These are phyloP conservation scores for Quercus agrifolia DNA, from an alignment of 306 rosid species.

Conservation along the genomic window DNA sequence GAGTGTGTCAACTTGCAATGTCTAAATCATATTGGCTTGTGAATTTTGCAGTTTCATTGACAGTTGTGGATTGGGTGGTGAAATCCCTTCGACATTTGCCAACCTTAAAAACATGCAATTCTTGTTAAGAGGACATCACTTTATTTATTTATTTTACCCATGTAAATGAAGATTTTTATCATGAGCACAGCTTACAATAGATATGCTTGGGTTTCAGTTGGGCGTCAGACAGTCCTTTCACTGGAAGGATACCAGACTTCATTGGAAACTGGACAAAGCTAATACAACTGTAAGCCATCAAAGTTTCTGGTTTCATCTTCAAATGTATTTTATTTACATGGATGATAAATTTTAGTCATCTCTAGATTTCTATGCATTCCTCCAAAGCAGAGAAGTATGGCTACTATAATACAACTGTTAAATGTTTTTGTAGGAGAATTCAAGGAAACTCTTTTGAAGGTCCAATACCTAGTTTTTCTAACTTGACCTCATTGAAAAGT, in stretches of 20 bases:
- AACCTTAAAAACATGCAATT: slow-evolving; percentile 7
- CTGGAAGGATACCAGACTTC: slow-evolving; percentile 28
- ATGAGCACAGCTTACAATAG: neutral
- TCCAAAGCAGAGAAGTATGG: too few species aligned
- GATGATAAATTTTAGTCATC: too few species aligned
- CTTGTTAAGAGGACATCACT: slow-evolving; percentile 4
- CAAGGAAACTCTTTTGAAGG: slow-evolving; percentile 33
- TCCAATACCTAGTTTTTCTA: slow-evolving; percentile 32
- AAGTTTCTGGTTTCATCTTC: neutral
- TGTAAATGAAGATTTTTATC: too few species aligned
- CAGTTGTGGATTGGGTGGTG: slow-evolving; percentile 21
- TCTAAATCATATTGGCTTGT: neutral
- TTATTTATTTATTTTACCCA: too few species aligned
- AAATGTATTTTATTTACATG: neutral
- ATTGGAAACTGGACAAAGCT: slow-evolving; percentile 29
- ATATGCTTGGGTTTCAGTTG: slow-evolving; percentile 1
- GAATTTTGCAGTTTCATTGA: slow-evolving; percentile 4
- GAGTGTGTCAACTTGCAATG: neutral
- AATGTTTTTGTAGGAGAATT: slow-evolving; percentile 19
- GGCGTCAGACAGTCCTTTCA: slow-evolving; percentile 19
- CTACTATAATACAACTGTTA: neutral
- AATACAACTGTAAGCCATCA: neutral
- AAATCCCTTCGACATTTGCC: slow-evolving; percentile 22
- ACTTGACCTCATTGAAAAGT: slow-evolving; percentile 6
- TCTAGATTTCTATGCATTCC: too few species aligned